Evolutionary conservation across 2,329 filamentous ascomycete species (phyloP), one percentile per base, ranked within the genome.

Genomic region (Cryphonectria carpinicola): DNA sequence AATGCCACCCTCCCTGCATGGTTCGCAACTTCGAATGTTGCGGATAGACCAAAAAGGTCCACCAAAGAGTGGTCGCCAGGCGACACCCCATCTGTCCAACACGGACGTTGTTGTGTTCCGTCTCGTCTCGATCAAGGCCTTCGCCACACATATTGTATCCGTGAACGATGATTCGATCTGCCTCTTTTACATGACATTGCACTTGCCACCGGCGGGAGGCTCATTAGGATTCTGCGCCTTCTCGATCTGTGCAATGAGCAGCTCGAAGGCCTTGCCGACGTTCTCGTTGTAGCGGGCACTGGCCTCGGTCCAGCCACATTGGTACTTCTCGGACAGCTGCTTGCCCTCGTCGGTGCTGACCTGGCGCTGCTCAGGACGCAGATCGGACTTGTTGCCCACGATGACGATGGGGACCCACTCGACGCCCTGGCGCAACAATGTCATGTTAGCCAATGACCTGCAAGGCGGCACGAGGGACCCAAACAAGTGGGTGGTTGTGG

Each of bases 361-460:
- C 82, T 98, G 95, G 75, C 96, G 92, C 83, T 97, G 94, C 81
- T 98, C 95, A 67, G 94, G 91, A 72, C 93, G 91, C 70, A 99
- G 86, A 81, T 99, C 96, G 80, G 92, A 95, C 85, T 99, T 99
- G 86, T 99, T 99, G 76, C 94, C 96, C 68, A 99, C 95, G 73
- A 99, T 92, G 76, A 97, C 93, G 76, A 98, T 91, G 13, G 96
- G 96, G 67, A 98, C 94, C 81, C 92, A 92, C 76, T 98, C 95
- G 71, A 94, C 93, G 75, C 96, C 96, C 93, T 97, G 75, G 61
- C n/a, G 7, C 52, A 56, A 49, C 25, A 62, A 64, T 66, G 39
- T 39, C 35, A 56, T 35, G 60, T 61, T 25, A 52, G 32, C 41
- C n/a, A 32, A 52, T 35, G 28, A 8, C 61, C 17, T 67, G 39